Conservation (phyloP, 176 grass and related monocot genomes). For the Ensete glaucum region DNA sequence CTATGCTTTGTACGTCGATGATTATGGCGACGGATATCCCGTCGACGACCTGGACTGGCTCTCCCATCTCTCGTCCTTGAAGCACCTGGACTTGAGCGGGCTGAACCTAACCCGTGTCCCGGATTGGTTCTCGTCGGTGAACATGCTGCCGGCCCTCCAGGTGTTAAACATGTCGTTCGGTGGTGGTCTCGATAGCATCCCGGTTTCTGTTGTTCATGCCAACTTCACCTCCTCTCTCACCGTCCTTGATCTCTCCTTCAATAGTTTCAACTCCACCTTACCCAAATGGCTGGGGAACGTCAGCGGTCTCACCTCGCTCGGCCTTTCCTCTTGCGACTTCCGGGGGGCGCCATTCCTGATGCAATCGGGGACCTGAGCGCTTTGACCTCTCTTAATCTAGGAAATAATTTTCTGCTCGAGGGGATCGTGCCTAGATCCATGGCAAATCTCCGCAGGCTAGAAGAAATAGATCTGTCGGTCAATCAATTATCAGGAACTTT, state of each 20-base stretch:
- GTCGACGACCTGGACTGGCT: background rate
- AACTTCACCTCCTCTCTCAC: constrained; percentile 5
- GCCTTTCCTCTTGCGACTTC: background rate
- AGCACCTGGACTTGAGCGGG: too few species aligned
- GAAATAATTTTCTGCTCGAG: background rate
- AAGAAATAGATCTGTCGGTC: background rate
- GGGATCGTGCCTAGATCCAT: constrained; percentile 6
- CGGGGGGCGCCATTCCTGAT: background rate
- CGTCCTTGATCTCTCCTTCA: constrained; percentile 12
- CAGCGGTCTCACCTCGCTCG: background rate
- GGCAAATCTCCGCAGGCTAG: constrained; percentile 1
- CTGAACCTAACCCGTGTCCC: too few species aligned
- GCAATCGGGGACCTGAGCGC: background rate
- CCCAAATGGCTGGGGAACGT: constrained; percentile 24
- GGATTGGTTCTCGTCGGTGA: too few species aligned
- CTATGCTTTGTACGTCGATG: constrained; percentile 17
- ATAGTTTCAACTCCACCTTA: background rate
- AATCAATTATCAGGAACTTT: constrained; percentile 11
- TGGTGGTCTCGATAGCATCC: background rate
- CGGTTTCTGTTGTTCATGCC: background rate
- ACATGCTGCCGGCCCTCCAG: constrained; percentile 8
- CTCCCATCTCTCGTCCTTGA: too few species aligned
- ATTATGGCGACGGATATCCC: too few species aligned
- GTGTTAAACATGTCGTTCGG: background rate
- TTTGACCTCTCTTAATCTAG: background rate